Evolutionary conservation across 306 rosid genomes (phyloP).

Genomic region (Quercus ilex): DNA sequence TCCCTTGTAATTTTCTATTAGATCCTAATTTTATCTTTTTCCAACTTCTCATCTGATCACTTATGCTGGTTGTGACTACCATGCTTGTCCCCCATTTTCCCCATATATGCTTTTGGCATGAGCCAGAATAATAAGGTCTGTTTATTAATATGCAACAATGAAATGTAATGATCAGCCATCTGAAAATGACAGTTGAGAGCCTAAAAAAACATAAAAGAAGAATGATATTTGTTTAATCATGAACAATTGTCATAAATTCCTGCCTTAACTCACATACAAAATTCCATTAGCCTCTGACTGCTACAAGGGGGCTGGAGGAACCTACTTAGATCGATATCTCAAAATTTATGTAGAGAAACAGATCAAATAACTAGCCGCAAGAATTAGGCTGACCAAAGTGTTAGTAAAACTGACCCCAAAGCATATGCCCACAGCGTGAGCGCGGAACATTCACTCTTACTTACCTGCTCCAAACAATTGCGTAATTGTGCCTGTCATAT

Average conservation of each 20-base stretch:
- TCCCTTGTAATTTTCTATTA: too few species aligned
- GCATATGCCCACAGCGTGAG: constrained; percentile 5
- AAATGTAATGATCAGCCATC: background rate
- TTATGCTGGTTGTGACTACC: too few species aligned
- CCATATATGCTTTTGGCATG: too few species aligned
- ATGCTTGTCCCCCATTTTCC: too few species aligned
- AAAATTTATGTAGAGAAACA: background rate
- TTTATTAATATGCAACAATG: background rate
- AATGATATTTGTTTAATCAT: background rate
- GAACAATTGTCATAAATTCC: background rate
- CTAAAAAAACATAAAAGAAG: too few species aligned
- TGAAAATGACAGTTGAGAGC: background rate
- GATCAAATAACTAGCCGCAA: constrained; percentile 17
- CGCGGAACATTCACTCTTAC: constrained; percentile 6
- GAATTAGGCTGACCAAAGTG: constrained; percentile 19
- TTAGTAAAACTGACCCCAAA: constrained; percentile 1
- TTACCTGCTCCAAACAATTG: constrained; percentile 3
- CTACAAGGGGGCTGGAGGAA: too few species aligned
- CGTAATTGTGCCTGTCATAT: constrained; percentile 6
- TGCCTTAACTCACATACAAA: background rate
- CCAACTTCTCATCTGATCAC: too few species aligned
- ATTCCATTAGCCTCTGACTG: background rate
- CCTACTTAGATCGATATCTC: background rate
- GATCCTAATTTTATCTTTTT: too few species aligned
- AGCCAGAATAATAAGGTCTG: too few species aligned